These are phyloP conservation scores for Penicillium robsamsonii DNA, from an alignment of 495 filamentous ascomycete genomes.

Conservation along the genomic window DNA sequence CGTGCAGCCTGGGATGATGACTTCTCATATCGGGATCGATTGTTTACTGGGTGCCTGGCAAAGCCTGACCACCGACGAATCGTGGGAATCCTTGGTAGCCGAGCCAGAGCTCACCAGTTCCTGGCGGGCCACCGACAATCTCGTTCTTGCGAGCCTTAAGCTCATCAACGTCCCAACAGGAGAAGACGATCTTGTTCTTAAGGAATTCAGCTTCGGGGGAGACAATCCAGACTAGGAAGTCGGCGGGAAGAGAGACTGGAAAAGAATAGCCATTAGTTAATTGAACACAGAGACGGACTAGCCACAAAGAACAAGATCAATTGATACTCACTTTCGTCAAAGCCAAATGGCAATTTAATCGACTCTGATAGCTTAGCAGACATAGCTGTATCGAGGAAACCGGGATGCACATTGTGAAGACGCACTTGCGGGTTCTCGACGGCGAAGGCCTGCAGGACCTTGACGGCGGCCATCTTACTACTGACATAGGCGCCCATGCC, in stretches of 20 bases:
- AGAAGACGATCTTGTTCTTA: conserved; percentile 39
- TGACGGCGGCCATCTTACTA: conserved; percentile 39
- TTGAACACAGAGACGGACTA: neutral
- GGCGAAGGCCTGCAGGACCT: conserved; percentile 40
- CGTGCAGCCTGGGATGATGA: neutral
- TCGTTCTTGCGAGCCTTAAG: conserved; percentile 55
- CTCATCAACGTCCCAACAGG: conserved; percentile 53
- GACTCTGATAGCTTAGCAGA: conserved; percentile 15
- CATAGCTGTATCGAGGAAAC: conserved; percentile 36
- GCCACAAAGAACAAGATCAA: conserved; percentile 10
- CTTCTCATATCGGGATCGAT: neutral
- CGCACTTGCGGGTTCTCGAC: conserved; percentile 41
- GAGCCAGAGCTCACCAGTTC: conserved; percentile 25
- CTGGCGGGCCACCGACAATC: conserved; percentile 26
- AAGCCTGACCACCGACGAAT: conserved; percentile 22
- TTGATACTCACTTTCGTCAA: conserved; percentile 18
- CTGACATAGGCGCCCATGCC: conserved; percentile 34
- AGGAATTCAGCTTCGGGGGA: conserved; percentile 42
- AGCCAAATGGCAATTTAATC: conserved; percentile 17
- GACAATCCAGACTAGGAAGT: conserved; percentile 40
- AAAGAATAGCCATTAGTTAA: neutral
- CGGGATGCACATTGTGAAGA: conserved; percentile 40
- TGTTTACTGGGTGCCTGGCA: conserved; percentile 16
- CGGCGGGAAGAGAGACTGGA: conserved; percentile 25
- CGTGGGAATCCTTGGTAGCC: conserved; percentile 25